Conservation (phyloP, 2,329 filamentous ascomycete genomes). For the Sclerotiophoma versabilis region DNA sequence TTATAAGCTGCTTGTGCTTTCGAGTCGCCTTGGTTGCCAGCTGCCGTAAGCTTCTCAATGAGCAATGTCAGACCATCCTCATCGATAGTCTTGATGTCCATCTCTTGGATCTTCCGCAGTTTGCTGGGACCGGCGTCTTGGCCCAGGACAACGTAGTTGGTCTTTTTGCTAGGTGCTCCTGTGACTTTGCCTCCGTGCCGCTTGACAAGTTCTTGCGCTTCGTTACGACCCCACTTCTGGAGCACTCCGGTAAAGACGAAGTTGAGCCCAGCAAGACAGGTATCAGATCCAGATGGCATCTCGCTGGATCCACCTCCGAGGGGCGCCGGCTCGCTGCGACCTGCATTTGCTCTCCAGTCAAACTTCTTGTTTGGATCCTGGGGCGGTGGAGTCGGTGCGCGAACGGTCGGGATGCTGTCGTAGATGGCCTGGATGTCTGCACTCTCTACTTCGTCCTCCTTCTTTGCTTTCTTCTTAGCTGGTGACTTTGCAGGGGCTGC, state of each 20-base stretch:
- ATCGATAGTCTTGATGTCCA: slow-evolving; percentile 88
- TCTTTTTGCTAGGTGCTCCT: slow-evolving; percentile 85
- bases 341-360: slow-evolving; percentile 69
- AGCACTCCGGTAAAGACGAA: slow-evolving; percentile 97
- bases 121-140: slow-evolving; percentile 93
- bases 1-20: slow-evolving; percentile 86
- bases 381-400: slow-evolving; percentile 82
- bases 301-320: slow-evolving; percentile 68
- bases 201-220: slow-evolving; percentile 86
- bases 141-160: slow-evolving; percentile 90
- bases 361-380: slow-evolving; percentile 75
- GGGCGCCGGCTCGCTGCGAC: slow-evolving; percentile 68
- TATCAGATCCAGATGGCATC: slow-evolving; percentile 81
- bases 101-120: slow-evolving; percentile 79
- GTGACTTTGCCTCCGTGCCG: slow-evolving; percentile 93
- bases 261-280: slow-evolving; percentile 85
- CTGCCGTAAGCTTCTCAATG: slow-evolving; percentile 79
- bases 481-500: slow-evolving; percentile 56
- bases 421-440: slow-evolving; percentile 82
- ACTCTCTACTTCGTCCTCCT: slow-evolving; percentile 71
- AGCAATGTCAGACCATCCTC: slow-evolving; percentile 91
- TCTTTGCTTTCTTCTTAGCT: slow-evolving; percentile 67
- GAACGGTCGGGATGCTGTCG: slow-evolving; percentile 82
- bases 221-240: slow-evolving; percentile 79
- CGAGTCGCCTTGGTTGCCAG: slow-evolving; percentile 75